These are phyloP conservation scores for Mycosphaerella sp. DNA, from an alignment of 2,329 filamentous ascomycete species.

Conservation along the genomic window DNA sequence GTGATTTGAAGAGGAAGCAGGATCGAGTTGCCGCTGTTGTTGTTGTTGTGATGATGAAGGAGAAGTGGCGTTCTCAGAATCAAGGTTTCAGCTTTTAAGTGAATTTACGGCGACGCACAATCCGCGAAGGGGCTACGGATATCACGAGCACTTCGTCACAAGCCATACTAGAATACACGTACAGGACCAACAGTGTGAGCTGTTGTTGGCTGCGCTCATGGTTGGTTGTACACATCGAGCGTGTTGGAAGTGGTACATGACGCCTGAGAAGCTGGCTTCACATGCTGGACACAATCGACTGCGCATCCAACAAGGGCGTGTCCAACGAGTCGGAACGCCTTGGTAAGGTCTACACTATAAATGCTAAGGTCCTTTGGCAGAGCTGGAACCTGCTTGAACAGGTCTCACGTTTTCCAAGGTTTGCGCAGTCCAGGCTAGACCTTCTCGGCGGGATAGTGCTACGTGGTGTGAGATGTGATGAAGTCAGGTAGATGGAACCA, in stretches of 20 bases:
- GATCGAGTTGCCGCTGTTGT: background rate
- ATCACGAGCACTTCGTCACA: background rate
- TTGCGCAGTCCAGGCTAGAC: too few relatives aligned
- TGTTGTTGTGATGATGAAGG: background rate
- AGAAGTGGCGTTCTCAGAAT: background rate
- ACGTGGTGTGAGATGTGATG: too few relatives aligned
- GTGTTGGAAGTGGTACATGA: slow-evolving; percentile 1
- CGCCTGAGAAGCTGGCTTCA: background rate
- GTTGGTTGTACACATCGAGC: background rate
- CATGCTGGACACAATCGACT: background rate
- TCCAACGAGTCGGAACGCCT: background rate
- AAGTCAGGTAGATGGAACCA: too few relatives aligned
- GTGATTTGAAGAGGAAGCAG: background rate
- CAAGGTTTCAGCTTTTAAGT: background rate
- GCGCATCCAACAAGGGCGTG: background rate
- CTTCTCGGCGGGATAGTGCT: too few relatives aligned
- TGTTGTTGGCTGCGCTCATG: background rate
- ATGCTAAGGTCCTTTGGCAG: too few relatives aligned
- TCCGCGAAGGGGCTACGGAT: background rate
- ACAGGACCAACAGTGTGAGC: background rate
- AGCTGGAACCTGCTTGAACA: too few relatives aligned
- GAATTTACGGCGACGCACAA: background rate
- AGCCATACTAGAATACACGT: background rate
- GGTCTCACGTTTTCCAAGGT: too few relatives aligned
- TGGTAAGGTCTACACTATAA: background rate